Percentiles rank a stretch among this genome's conserved stretches.
phyloP scores from a whole-genome alignment of 2,329 filamentous ascomycete species.

The Fusarium piperis region DNA sequence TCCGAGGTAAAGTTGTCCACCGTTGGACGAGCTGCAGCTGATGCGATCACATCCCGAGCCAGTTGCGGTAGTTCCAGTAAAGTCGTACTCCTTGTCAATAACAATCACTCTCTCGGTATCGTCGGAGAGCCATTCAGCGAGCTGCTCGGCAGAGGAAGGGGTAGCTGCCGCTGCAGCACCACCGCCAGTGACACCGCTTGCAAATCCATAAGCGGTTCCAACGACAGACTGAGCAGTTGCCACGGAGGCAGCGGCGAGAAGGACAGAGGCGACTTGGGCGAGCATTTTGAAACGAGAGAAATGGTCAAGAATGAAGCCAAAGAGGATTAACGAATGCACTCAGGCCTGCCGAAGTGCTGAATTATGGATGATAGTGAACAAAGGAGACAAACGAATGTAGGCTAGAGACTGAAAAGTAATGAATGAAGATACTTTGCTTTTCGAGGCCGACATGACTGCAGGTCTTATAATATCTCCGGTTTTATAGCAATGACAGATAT shows the following conservation, averaged over 20 bases:
- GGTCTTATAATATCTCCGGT: not conserved
- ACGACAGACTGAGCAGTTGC: constrained; percentile 42
- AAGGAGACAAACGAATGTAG: not conserved
- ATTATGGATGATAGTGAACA: not conserved
- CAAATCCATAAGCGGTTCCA: constrained; percentile 45
- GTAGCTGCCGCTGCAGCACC: constrained; percentile 55
- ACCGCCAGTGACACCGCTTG: constrained; percentile 60
- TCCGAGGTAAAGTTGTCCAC: constrained; percentile 44
- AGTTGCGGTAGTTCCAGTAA: constrained; percentile 38
- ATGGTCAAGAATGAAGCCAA: not conserved
- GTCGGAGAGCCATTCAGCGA: constrained; percentile 46
- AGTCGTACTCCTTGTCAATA: constrained; percentile 42
- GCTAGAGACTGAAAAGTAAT: not conserved
- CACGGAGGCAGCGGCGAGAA: constrained; percentile 32
- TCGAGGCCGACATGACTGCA: not conserved
- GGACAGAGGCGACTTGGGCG: constrained; percentile 8
- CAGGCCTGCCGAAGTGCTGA: not conserved
- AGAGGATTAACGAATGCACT: not conserved
- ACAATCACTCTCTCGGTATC: constrained; percentile 39
- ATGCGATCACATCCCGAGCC: constrained; percentile 41
- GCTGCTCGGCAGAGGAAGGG: constrained; percentile 57
- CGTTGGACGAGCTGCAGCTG: constrained; percentile 43
- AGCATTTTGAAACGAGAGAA: not conserved
- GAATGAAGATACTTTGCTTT: not conserved
- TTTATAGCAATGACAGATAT: not conserved